Percentiles rank a stretch among this genome's conserved stretches.
These are phyloP conservation scores for Eimeria mitis DNA, from an alignment of 169 alveolate species.

Conservation along the genomic window DNA sequence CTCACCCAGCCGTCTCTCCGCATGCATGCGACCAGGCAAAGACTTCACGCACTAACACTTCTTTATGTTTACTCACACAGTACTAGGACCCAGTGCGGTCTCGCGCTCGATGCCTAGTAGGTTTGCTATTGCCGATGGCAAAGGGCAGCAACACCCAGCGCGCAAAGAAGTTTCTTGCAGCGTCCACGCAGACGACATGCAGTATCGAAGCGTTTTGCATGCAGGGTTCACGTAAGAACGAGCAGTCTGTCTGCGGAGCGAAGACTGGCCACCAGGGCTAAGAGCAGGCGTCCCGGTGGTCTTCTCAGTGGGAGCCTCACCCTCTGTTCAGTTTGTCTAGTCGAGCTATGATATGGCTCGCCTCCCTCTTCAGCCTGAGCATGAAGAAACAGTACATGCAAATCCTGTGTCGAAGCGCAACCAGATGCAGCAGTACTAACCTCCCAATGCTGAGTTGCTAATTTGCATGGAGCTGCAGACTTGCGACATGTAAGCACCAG, in stretches of 20 bases:
- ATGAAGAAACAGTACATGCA: not conserved
- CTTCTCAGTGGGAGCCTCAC: not conserved
- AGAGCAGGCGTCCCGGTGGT: not conserved
- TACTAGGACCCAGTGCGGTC: not conserved
- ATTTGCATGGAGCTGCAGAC: not conserved
- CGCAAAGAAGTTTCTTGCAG: not conserved
- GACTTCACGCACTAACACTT: not conserved
- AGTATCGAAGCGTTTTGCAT: not conserved
- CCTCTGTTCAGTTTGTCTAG: constrained; percentile 14
- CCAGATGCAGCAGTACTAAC: not conserved
- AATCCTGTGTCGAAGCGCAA: not conserved
- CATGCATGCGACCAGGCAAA: not conserved
- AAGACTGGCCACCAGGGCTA: not conserved
- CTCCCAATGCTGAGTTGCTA: not conserved
- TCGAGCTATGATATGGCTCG: constrained; percentile 33
- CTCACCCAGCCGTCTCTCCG: not conserved
- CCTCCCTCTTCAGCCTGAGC: constrained; percentile 53
- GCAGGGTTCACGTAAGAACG: not conserved
- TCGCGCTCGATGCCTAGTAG: not conserved
- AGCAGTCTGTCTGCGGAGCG: not conserved
- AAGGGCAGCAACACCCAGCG: not conserved
- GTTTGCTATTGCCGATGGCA: not conserved
- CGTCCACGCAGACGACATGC: not conserved
- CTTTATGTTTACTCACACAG: not conserved
- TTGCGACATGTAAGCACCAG: not conserved